phyloP scores from a whole-genome alignment of 2,329 filamentous ascomycete species.

The Rhynchosporium agropyri region DNA sequence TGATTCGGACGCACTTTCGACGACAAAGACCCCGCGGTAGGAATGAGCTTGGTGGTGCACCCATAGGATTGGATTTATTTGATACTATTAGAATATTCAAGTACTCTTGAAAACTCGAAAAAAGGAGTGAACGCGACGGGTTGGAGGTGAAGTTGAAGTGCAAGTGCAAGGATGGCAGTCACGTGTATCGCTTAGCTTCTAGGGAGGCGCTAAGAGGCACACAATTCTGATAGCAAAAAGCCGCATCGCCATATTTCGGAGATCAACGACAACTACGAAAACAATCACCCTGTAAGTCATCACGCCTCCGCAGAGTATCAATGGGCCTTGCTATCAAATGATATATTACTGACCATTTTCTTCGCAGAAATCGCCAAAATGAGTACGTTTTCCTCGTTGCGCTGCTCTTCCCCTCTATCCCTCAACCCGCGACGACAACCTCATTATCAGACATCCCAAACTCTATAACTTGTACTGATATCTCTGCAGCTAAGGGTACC shows the following conservation, averaged over 20 bases:
- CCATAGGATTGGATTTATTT: too few relatives aligned
- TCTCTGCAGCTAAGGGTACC: conserved; percentile 41
- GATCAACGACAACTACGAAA: conserved; percentile 9
- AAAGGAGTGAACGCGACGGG: too few relatives aligned
- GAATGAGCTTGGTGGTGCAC: too few relatives aligned
- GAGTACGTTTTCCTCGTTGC: conserved; percentile 35
- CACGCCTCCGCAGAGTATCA: neutral
- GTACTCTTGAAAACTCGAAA: too few relatives aligned
- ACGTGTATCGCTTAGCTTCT: neutral
- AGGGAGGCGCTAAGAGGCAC: neutral
- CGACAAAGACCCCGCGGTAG: too few relatives aligned
- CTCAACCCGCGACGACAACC: conserved; percentile 2
- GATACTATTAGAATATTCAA: too few relatives aligned
- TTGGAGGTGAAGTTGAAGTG: too few relatives aligned
- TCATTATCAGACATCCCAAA: conserved; percentile 10
- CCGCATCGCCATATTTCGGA: neutral
- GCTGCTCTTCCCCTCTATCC: neutral
- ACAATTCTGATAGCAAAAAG: neutral
- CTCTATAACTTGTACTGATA: conserved; percentile 27
- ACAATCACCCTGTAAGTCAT: conserved; percentile 6
- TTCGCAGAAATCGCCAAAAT: conserved; percentile 39
- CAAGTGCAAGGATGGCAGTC: neutral
- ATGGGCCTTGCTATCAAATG: neutral
- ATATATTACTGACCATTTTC: conserved; percentile 17
- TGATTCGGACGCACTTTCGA: too few relatives aligned